These are phyloP conservation scores for Penicillium lagena DNA, from an alignment of 495 filamentous ascomycete genomes.

Conservation along the genomic window DNA sequence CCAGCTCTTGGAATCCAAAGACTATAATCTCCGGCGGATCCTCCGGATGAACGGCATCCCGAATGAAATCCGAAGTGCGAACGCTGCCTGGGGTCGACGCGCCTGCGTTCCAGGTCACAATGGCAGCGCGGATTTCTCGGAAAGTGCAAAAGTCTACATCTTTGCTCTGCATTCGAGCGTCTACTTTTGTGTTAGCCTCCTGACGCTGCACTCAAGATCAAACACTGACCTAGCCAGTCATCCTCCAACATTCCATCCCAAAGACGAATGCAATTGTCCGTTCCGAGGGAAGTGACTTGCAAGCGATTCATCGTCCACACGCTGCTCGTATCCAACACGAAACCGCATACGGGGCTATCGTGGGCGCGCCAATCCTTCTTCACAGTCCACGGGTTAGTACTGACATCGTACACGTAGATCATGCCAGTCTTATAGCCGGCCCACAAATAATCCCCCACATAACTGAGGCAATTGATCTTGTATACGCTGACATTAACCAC, in stretches of 20 bases:
- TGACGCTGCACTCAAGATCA: not conserved
- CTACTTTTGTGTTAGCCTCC: conserved; percentile 35
- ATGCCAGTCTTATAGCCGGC: conserved; percentile 93
- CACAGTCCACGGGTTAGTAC: conserved; percentile 73
- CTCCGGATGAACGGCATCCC: conserved; percentile 61
- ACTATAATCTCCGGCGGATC: conserved; percentile 82
- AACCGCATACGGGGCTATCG: conserved; percentile 67
- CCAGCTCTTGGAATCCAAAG: conserved; percentile 96
- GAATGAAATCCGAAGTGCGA: conserved; percentile 70
- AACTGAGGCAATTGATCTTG: conserved; percentile 85
- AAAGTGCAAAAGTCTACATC: conserved; percentile 81
- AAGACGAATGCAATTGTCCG: conserved; percentile 74
- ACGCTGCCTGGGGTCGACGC: conserved; percentile 81
- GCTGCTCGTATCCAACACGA: conserved; percentile 74
- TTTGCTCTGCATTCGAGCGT: conserved; percentile 74
- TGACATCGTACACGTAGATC: conserved; percentile 87
- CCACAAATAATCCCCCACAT: conserved; percentile 84
- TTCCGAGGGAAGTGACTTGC: conserved; percentile 84
- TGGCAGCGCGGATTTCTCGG: conserved; percentile 65
- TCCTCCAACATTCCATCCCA: conserved; percentile 95
- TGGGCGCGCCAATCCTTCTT: conserved; percentile 95
- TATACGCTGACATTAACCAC: conserved; percentile 84
- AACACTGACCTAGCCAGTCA: conserved; percentile 72
- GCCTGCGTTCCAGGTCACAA: conserved; percentile 96
- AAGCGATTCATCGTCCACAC: conserved; percentile 80